Evolutionary conservation across 495 filamentous ascomycete species (phyloP).

Genomic region (Penicillium coprophilum): DNA sequence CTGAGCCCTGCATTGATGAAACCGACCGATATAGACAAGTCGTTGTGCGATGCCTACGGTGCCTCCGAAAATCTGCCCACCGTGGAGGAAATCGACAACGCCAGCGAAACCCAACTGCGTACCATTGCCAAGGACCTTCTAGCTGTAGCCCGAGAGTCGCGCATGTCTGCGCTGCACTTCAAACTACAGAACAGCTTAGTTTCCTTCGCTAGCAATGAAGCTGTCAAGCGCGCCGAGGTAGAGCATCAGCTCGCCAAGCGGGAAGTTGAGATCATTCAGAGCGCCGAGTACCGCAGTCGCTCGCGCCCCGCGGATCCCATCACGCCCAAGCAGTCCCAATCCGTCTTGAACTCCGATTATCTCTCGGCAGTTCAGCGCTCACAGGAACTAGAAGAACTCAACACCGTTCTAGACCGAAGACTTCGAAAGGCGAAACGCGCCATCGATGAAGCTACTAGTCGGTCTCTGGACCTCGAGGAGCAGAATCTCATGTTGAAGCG

Average conservation of each 20-base stretch:
- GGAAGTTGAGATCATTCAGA: slow-evolving; percentile 84
- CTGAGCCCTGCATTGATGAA: slow-evolving; percentile 51
- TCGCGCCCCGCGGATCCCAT: slow-evolving; percentile 36
- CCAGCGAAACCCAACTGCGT: slow-evolving; percentile 58
- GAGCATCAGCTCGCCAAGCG: slow-evolving; percentile 90
- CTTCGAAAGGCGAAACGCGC: slow-evolving; percentile 72
- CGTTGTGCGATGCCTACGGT: slow-evolving; percentile 50
- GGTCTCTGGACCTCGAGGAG: slow-evolving; percentile 52
- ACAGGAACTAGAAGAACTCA: slow-evolving; percentile 63
- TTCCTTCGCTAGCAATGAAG: slow-evolving; percentile 80
- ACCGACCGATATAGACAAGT: slow-evolving; percentile 57
- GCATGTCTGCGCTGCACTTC: slow-evolving; percentile 84
- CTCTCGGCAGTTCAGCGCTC: slow-evolving; percentile 49
- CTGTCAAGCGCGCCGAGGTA: slow-evolving; percentile 82
- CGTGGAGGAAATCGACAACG: slow-evolving; percentile 62
- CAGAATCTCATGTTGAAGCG: slow-evolving; percentile 73
- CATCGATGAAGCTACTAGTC: slow-evolving; percentile 65
- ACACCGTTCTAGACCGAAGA: slow-evolving; percentile 59
- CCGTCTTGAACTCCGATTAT: slow-evolving; percentile 39
- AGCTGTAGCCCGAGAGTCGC: slow-evolving; percentile 57
- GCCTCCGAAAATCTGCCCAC: slow-evolving; percentile 58
- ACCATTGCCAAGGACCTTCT: slow-evolving; percentile 57
- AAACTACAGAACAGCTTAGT: slow-evolving; percentile 89
- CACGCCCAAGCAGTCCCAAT: slow-evolving; percentile 31
- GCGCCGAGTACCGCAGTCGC: slow-evolving; percentile 46